Base-by-base conservation (phyloP, 139 green algal species). In the Chlamydomonas sp. region DNA sequence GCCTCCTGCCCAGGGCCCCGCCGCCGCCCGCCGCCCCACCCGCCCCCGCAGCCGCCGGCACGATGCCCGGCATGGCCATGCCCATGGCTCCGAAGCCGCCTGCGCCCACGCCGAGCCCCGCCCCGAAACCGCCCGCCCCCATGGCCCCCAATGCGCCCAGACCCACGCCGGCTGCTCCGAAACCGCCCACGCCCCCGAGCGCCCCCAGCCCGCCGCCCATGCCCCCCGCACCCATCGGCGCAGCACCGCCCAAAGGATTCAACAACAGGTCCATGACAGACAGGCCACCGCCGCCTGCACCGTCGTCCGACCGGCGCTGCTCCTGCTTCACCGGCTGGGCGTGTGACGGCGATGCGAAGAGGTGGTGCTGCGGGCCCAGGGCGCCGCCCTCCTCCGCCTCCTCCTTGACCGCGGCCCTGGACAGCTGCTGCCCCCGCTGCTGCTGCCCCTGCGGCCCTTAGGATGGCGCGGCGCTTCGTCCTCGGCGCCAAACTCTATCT, bases 131-230 rank as follows among this genome's bases (percentile, higher is more conserved):
- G 20, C 20, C n/a, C 6, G 6, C 20, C 67, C 73, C 60, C 82
- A 86, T 86, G 20, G 82, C 59, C 1, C 72, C 82, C 82, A 86
- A 20, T 17, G 59, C 69, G 14, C 68, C 80, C 80, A 85, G 78
- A 4, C 17, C 58, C 17, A 1, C 6, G n/a, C 5, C n/a, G 10
- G 7, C 59, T 20, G 71, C 2, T 14, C 80, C 82, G 4, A 79
- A 61, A 10, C 2, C 66, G 3, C 68, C 68, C 3, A 85, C 59
- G 16, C 31, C 68, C 2, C 68, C 68, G 58, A 85, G 78, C 4
- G 68, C 67, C 67, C 14, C 67, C 67, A 73, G 67, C 31, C 31
- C 31, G 10, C 8, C 68, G 64, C 79, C 79, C 5, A 84, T 84
- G 9, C 59, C 79, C 9, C 31, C 31, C 31, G 31, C 31, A 49